phyloP scores from a whole-genome alignment of 495 filamentous ascomycete species.

The Aspergillus ellipticus region DNA sequence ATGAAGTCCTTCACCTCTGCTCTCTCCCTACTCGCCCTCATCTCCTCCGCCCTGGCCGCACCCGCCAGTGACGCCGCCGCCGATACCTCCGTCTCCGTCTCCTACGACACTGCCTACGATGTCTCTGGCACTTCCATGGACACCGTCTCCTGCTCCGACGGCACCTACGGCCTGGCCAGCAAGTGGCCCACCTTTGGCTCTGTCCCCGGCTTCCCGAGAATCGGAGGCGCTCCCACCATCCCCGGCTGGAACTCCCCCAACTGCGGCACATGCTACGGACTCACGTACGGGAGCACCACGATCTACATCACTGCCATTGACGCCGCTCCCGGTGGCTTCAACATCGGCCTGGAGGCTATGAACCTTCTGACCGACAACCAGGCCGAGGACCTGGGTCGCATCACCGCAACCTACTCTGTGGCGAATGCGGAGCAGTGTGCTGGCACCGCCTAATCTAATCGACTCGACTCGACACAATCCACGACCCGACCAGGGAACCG shows the following conservation, averaged over 20 bases:
- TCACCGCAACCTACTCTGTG: constrained; percentile 48
- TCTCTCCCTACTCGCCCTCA: constrained; percentile 10
- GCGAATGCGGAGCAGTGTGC: constrained; percentile 23
- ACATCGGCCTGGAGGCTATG: constrained; percentile 63
- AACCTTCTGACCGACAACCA: constrained; percentile 58
- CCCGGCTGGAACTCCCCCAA: constrained; percentile 52
- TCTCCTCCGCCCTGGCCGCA: constrained; percentile 8
- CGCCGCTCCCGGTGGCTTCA: constrained; percentile 55
- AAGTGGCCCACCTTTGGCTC: constrained; percentile 62
- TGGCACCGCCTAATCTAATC: background rate
- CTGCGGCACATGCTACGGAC: constrained; percentile 69
- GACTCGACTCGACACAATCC: no score
- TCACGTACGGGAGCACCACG: constrained; percentile 53
- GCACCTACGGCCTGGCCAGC: constrained; percentile 57
- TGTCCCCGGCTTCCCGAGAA: constrained; percentile 52
- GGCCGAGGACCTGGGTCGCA: constrained; percentile 51
- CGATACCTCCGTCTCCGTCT: constrained; percentile 26
- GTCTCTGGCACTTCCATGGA: constrained; percentile 46
- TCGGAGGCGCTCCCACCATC: constrained; percentile 62
- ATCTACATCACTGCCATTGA: constrained; percentile 70
- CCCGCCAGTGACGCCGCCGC: constrained; percentile 5
- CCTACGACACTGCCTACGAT: constrained; percentile 38
- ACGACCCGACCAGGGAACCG: no score
- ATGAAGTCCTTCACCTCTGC: constrained; percentile 15
- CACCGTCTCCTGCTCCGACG: constrained; percentile 56